Evolutionary conservation across 2,329 filamentous ascomycete genomes (phyloP).

Genomic region (Aspergillus aculeatinus): DNA sequence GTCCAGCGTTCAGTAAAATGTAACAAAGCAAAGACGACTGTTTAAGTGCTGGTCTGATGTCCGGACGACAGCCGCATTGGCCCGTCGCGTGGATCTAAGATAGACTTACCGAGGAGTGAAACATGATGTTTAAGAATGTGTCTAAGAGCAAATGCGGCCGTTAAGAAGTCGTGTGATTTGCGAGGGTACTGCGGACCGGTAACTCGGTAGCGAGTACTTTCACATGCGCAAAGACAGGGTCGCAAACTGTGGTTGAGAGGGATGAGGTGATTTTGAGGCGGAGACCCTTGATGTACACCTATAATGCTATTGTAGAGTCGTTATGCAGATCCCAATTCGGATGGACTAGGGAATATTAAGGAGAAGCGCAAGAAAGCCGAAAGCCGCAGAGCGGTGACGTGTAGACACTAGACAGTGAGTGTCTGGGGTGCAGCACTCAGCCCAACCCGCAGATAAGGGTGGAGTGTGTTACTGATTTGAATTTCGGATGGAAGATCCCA

Average conservation of each 20-base stretch:
- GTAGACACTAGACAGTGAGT: conserved; percentile 11
- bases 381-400: conserved; percentile 15
- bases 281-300: background rate
- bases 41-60: background rate
- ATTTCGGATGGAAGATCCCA: background rate
- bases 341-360: background rate
- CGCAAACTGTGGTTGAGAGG: background rate
- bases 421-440: background rate
- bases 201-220: background rate
- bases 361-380: background rate
- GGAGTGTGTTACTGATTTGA: too few relatives aligned
- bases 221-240: background rate
- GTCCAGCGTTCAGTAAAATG: background rate
- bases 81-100: background rate
- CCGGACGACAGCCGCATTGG: background rate
- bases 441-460: background rate
- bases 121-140: conserved; percentile 29
- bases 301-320: background rate
- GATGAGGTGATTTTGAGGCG: background rate
- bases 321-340: background rate
- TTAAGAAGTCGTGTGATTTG: background rate
- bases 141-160: background rate
- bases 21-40: background rate
- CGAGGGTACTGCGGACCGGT: background rate
- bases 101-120: conserved; percentile 34